Base-by-base conservation (phyloP, 345 rosid genomes). In the Hibiscus tridactylites region DNA sequence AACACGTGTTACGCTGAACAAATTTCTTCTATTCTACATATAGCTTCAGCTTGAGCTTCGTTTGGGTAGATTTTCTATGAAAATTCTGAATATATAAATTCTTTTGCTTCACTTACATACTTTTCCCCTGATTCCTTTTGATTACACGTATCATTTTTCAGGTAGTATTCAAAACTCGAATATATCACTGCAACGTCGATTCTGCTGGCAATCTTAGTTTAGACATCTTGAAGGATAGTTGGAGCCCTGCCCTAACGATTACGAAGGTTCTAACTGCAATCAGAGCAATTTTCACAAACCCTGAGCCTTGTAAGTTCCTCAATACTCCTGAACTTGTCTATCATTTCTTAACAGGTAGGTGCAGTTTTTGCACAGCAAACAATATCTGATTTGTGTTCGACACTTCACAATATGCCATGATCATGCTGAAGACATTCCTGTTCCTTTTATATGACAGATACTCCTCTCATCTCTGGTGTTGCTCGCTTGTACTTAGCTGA, bases 231-330 rank as follows among this genome's bases (percentile, higher is more conserved):
- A 86, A 87, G 77, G 90, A 88, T 28, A 79, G 86, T 67, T 94
- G 97, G 98, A 94, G 98, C 67, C 98, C 97, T 2, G 97, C 98
- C 56, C 90, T 88, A 74, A 91, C 97, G 15, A 81, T 94, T 63
- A 84, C 91, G 7, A 86, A 88, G 79, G 86, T 94, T 76, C 87
- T 94, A 49, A 85, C 79, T 70, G 90, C 95, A 65, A 84, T 94
- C 78, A 85, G 89, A 88, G 83, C 91, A 0, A 82, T 90, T 75
- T 91, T 94, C 87, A 81, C 83, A 2, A 86, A 88, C 68, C 96
- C 98, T 5, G 89, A 87, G 62, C 83, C 91, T 2, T 82, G 98
- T 94, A 86, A 72, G 79, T 80, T 77, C 52, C 56, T 53, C 17
- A 26, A 47, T 16, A 26, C 35, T 61, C 33, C 44, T 46, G 33